phyloP scores from a whole-genome alignment of 1,284 basidiomycete species.

The Cryptococcus maquisensis region DNA sequence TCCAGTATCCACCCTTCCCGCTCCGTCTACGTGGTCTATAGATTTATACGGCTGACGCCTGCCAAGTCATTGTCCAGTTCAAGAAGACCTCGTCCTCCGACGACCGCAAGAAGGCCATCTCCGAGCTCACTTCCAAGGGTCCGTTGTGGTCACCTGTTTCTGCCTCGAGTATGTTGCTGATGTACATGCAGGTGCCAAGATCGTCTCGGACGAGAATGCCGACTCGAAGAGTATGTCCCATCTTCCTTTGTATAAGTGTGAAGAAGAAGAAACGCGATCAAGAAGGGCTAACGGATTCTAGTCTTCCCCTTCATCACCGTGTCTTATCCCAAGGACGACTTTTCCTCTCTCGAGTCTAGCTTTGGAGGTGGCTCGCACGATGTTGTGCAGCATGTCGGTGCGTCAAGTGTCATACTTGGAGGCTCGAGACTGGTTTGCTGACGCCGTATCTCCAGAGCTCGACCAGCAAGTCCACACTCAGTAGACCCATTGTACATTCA shows the following conservation, averaged over 20 bases:
- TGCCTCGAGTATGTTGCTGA: conserved; percentile 1
- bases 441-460: background rate
- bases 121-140: conserved; percentile 30
- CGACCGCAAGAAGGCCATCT: conserved; percentile 28
- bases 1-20: too few relatives aligned
- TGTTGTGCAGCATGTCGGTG: conserved; percentile 36
- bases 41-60: background rate
- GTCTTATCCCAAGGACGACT: conserved; percentile 26
- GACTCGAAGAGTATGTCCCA: conserved; percentile 34
- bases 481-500: background rate
- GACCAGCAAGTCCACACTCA: background rate
- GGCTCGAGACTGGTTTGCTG: too few relatives aligned
- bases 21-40: too few relatives aligned
- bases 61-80: conserved; percentile 40
- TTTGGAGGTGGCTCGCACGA: conserved; percentile 21
- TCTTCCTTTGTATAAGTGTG: background rate
- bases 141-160: conserved; percentile 14
- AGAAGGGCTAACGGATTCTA: conserved; percentile 4
- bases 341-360: conserved; percentile 25
- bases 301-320: conserved; percentile 41
- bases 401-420: conserved; percentile 5
- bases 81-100: conserved; percentile 33
- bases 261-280: background rate
- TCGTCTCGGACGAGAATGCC: conserved; percentile 33
- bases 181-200: conserved; percentile 20